Percentiles rank a stretch among this genome's conserved stretches.
Conservation (phyloP, 2,329 filamentous ascomycete species). For the Thelonectria blattea region DNA sequence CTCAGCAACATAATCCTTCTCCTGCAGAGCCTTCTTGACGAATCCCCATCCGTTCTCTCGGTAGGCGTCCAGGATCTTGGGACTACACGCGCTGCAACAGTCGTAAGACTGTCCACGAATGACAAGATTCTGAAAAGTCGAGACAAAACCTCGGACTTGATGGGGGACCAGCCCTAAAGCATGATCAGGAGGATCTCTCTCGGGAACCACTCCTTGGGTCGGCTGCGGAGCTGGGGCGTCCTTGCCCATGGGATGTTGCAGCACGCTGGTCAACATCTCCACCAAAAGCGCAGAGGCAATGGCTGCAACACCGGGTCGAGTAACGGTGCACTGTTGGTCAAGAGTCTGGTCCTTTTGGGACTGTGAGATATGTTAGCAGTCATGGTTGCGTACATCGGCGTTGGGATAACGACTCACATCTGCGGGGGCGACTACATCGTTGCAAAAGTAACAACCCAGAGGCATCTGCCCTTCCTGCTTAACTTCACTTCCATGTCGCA, state of each 20-base stretch:
- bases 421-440: slow-evolving; percentile 92
- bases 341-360: slow-evolving; percentile 94
- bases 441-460: slow-evolving; percentile 97
- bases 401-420: slow-evolving; percentile 69
- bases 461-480: slow-evolving; percentile 64
- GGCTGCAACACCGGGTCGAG: slow-evolving; percentile 87
- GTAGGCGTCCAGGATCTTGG: slow-evolving; percentile 72
- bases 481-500: slow-evolving; percentile 83
- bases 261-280: slow-evolving; percentile 83
- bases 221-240: slow-evolving; percentile 63
- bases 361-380: slow-evolving; percentile 50
- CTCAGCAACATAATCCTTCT: slow-evolving; percentile 80
- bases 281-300: slow-evolving; percentile 92
- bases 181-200: slow-evolving; percentile 63
- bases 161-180: slow-evolving; percentile 77
- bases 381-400: not conserved
- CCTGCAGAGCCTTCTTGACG: slow-evolving; percentile 73
- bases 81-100: slow-evolving; percentile 81
- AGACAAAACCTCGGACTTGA: slow-evolving; percentile 79
- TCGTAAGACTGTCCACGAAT: slow-evolving; percentile 79
- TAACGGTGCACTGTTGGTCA: slow-evolving; percentile 98
- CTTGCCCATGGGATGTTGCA: slow-evolving; percentile 82
- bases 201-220: slow-evolving; percentile 49
- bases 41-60: slow-evolving; percentile 75
- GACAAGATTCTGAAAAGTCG: slow-evolving; percentile 74